A percentile compares a stretch with the other conserved stretches of the same genome.
These are phyloP conservation scores for Zygotorulaspora danielsina DNA, from an alignment of 805 yeast genomes.

Conservation along the genomic window DNA sequence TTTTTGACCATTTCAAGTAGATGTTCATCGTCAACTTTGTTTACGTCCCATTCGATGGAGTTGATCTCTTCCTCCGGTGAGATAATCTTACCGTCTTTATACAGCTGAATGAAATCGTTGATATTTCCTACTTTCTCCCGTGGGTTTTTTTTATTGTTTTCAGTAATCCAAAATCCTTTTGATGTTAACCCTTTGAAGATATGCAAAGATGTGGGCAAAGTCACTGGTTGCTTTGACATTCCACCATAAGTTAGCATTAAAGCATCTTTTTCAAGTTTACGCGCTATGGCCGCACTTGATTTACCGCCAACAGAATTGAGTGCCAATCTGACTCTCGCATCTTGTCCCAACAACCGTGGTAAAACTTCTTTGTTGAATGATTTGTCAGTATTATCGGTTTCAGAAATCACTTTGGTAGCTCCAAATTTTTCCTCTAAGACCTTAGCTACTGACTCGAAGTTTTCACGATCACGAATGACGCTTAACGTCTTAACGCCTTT, in stretches of 20 bases:
- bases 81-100: conserved; percentile 53
- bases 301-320: conserved; percentile 93
- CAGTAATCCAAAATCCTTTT: conserved; percentile 92
- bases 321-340: conserved; percentile 63
- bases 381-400: conserved; percentile 69
- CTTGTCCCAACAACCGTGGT: conserved; percentile 40
- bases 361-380: conserved; percentile 57
- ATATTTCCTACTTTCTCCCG: conserved; percentile 54
- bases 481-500: conserved; percentile 80
- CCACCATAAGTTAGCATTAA: conserved; percentile 91
- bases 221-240: conserved; percentile 93
- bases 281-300: conserved; percentile 72
- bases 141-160: conserved; percentile 56
- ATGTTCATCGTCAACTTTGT: conserved; percentile 36
- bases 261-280: conserved; percentile 73
- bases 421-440: conserved; percentile 60
- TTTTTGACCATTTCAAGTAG: conserved; percentile 40
- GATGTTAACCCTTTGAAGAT: conserved; percentile 85
- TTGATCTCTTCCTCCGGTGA: conserved; percentile 44
- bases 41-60: conserved; percentile 35
- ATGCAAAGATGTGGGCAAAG: conserved; percentile 81
- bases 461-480: conserved; percentile 81
- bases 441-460: conserved; percentile 56
- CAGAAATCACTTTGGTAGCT: conserved; percentile 84
- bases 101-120: conserved; percentile 50